phyloP scores from a whole-genome alignment of 176 grass and related monocot genomes.

The Oryza meridionalis region DNA sequence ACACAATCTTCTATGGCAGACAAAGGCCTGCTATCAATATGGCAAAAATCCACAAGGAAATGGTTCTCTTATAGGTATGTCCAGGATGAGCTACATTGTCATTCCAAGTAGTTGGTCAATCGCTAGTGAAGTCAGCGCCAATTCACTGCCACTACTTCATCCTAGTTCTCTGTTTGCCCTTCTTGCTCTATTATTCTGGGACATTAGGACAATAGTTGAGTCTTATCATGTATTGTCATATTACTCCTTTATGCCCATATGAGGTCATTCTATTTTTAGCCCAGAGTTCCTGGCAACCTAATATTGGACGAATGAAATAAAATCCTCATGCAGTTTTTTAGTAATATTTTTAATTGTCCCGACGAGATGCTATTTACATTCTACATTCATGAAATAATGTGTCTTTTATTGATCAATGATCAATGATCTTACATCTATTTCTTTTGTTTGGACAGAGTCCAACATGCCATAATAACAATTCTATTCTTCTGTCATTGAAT shows the following conservation, averaged over 20 bases:
- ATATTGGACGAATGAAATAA: not conserved
- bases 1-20: not conserved
- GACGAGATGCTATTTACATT: slow-evolving; percentile 6
- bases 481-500: not conserved
- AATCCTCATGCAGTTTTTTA: not conserved
- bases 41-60: not conserved
- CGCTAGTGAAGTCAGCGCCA: not conserved
- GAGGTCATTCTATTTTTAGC: not conserved
- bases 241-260: not conserved
- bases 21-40: not conserved
- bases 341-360: not conserved
- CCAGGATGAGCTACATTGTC: not conserved
- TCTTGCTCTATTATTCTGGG: not conserved
- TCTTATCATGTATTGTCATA: not conserved
- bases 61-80: not conserved
- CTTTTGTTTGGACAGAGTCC: not conserved
- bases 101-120: not conserved
- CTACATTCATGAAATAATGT: not conserved
- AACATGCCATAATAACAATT: not conserved
- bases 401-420: slow-evolving; percentile 7
- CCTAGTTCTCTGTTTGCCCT: not conserved
- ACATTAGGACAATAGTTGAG: not conserved
- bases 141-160: not conserved
- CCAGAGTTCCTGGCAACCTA: not conserved
- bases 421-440: not conserved